Conservation (phyloP, 2,329 filamentous ascomycete genomes). For the Beauveria medogensis region DNA sequence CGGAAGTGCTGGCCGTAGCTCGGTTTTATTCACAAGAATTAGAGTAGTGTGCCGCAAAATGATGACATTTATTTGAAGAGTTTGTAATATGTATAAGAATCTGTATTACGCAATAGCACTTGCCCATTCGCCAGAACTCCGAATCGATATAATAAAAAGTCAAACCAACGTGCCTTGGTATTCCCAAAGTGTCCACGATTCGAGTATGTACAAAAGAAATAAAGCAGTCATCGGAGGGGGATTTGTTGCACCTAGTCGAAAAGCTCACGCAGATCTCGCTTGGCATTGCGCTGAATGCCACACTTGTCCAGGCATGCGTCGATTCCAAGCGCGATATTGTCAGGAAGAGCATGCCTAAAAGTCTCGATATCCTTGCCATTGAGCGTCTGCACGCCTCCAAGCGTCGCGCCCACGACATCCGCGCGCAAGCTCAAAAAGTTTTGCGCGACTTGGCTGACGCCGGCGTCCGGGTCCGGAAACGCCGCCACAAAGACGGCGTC, state of each 20-base stretch:
- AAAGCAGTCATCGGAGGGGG: background rate
- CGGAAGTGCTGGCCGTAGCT: too few species aligned
- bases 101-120: too few species aligned
- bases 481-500: constrained; percentile 40
- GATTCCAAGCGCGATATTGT: constrained; percentile 42
- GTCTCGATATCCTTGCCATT: constrained; percentile 32
- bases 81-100: too few species aligned
- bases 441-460: constrained; percentile 37
- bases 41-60: too few species aligned
- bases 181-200: background rate
- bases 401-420: constrained; percentile 30
- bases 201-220: background rate
- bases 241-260: background rate
- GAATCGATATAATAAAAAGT: background rate
- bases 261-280: constrained; percentile 22
- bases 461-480: constrained; percentile 38
- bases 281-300: constrained; percentile 28
- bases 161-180: background rate
- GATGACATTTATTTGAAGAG: too few species aligned
- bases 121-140: background rate
- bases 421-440: constrained; percentile 35
- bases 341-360: constrained; percentile 34
- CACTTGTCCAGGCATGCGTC: constrained; percentile 43
- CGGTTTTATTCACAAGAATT: too few species aligned
- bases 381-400: constrained; percentile 28